Base-by-base conservation (phyloP, 371 early-diverging fungal genomes). In the Apophysomyces sp. region DNA sequence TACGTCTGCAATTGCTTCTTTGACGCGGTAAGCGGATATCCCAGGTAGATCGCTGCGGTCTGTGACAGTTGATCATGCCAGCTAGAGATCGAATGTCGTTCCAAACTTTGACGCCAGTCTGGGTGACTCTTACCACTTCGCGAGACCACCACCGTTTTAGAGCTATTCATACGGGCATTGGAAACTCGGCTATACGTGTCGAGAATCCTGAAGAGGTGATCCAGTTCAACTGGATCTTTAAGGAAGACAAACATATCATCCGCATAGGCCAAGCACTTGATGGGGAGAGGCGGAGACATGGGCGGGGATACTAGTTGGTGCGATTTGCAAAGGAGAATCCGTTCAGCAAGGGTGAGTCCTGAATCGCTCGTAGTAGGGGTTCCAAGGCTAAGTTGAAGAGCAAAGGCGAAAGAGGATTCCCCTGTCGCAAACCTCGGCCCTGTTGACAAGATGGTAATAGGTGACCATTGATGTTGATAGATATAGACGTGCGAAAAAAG, bases 341-440 rank as follows among this genome's bases (percentile, higher is more conserved):
- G 7, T 21, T 26, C 5, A 61, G 53, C 5, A 16, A 30, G 3
- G 39, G 4, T 4, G 39, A 54, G 3, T 8, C 16, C 9, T 26
- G 37, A 4, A 62, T 40, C 0, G 41, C 40, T 4, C 44, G 55
- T 2, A 12, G 18, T 0, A 58, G 52, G 58, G 8, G 16, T 37
- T 41, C 71, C 12, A 72, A 55, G 2, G 63, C 67, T 0, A 76
- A 30, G 27, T 71, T 76, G 56, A 76, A 76, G 0, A 72, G 53
- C 0, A 65, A 28, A 0, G 71, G 71, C 0, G 67, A 66, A 8
- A 72, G 49, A 1, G 59, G 39, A 44, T 61, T 44, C 9, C 55
- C 55, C 29, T 61, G 4, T 11, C 55, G 15, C 12, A 61, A 3
- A 13, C 55, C 62, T 5, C 55, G 55, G 6, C 55, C 28, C 30